Conservation (phyloP, 2,329 filamentous ascomycete genomes). For the Penicillium digitatum region DNA sequence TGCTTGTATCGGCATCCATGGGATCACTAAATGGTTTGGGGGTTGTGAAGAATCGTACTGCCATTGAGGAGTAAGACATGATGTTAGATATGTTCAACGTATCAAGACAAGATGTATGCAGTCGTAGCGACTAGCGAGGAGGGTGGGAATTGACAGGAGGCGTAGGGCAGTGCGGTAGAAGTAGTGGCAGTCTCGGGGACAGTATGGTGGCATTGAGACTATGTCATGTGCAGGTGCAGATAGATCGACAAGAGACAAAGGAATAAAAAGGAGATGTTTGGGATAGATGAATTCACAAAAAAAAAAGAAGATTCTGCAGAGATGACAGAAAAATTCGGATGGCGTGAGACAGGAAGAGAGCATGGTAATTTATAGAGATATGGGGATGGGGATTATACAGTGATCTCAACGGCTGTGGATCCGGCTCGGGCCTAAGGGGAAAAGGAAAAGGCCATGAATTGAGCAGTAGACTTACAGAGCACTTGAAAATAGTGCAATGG, state of each 20-base stretch:
- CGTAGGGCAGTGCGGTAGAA: slow-evolving; percentile 88
- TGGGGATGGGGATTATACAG: background rate
- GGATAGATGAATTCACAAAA: background rate
- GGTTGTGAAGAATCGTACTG: slow-evolving; percentile 67
- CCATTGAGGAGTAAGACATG: slow-evolving; percentile 58
- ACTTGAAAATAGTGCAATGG: background rate
- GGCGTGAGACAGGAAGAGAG: background rate
- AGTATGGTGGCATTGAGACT: slow-evolving; percentile 70
- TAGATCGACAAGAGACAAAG: slow-evolving; percentile 4
- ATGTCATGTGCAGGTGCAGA: slow-evolving; percentile 40
- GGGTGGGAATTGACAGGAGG: slow-evolving; percentile 76
- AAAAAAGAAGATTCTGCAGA: background rate
- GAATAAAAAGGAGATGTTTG: background rate
- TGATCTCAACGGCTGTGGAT: background rate
- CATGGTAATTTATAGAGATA: slow-evolving; percentile 5
- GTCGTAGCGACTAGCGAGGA: slow-evolving; percentile 70
- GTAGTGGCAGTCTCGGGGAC: slow-evolving; percentile 82
- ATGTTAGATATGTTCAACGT: slow-evolving; percentile 43
- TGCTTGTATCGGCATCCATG: slow-evolving; percentile 45
- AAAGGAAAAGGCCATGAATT: background rate
- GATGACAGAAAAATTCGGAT: background rate
- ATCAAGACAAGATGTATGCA: slow-evolving; percentile 18
- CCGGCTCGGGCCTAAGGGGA: slow-evolving; percentile 21
- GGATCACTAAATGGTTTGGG: slow-evolving; percentile 71
- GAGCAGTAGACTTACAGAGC: slow-evolving; percentile 18